These are phyloP conservation scores for Penicillium malachiteum DNA, from an alignment of 495 filamentous ascomycete genomes.

Conservation along the genomic window DNA sequence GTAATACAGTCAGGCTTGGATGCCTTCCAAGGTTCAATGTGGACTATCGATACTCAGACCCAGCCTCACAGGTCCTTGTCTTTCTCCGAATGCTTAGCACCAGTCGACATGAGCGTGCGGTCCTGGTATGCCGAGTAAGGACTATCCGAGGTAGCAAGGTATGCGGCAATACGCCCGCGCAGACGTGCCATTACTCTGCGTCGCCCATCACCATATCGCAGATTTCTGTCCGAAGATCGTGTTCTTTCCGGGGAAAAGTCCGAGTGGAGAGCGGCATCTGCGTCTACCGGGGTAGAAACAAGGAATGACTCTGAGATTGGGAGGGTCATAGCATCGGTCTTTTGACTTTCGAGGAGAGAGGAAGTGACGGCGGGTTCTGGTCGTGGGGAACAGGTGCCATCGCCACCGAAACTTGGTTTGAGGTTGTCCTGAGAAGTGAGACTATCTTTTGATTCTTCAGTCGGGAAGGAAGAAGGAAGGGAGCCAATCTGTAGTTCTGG, in stretches of 20 bases:
- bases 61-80: conserved; percentile 47
- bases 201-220: not conserved
- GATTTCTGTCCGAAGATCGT: not conserved
- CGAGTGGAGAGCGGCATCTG: not conserved
- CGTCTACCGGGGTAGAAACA: conserved; percentile 3
- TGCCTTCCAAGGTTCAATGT: no score
- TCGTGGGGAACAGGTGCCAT: not conserved
- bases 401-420: not conserved
- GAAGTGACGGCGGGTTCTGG: not conserved
- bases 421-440: not conserved
- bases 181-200: conserved; percentile 1
- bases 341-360: conserved; percentile 14
- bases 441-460: conserved; percentile 10
- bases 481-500: conserved; percentile 25
- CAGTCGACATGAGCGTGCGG: conserved; percentile 45
- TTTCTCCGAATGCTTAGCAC: conserved; percentile 45
- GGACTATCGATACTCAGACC: no score
- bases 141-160: conserved; percentile 11
- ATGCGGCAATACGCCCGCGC: conserved; percentile 1
- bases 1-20: no score
- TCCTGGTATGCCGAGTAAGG: conserved; percentile 42
- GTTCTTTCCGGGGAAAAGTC: not conserved
- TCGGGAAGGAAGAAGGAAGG: conserved; percentile 33
- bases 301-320: conserved; percentile 22
- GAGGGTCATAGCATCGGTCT: conserved; percentile 10